Evolutionary conservation across 106 monocot species (phyloP).

Genomic region (Cymbidium sinense): DNA sequence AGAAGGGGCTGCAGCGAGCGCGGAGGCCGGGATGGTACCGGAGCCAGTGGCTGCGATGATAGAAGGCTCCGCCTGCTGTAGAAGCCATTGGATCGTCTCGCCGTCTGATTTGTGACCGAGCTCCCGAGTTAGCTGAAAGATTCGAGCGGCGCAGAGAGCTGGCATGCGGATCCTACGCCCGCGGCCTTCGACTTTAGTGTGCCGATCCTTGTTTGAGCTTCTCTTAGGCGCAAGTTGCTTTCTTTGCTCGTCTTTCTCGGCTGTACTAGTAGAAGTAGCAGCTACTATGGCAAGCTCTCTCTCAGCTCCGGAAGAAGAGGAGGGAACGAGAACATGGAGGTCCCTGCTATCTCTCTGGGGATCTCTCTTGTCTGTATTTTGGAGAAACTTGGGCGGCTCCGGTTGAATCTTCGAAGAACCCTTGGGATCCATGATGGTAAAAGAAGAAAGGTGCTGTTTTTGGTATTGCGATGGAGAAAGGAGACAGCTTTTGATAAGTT

Average conservation of each 20-base stretch:
- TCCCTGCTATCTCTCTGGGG: neutral
- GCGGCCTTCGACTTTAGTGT: slow-evolving; percentile 71
- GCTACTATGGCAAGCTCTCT: neutral
- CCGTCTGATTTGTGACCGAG: slow-evolving; percentile 73
- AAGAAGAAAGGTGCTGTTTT: neutral
- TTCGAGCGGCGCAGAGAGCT: slow-evolving; percentile 64
- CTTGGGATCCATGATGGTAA: neutral
- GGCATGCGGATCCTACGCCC: slow-evolving; percentile 70
- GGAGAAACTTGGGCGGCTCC: slow-evolving; percentile 6
- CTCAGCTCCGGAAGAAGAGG: neutral
- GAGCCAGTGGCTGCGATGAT: slow-evolving; percentile 71
- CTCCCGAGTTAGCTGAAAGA: slow-evolving; percentile 72
- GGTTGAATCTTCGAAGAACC: neutral
- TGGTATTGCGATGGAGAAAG: neutral
- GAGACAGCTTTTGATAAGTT: neutral
- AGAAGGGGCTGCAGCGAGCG: slow-evolving; percentile 15
- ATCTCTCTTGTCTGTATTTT: slow-evolving; percentile 3
- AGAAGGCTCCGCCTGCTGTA: slow-evolving; percentile 63
- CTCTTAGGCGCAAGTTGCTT: slow-evolving; percentile 43
- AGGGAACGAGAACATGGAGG: neutral
- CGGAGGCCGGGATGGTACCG: slow-evolving; percentile 65
- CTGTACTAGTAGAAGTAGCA: neutral
- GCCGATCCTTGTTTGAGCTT: slow-evolving; percentile 69
- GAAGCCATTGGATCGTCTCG: slow-evolving; percentile 73
- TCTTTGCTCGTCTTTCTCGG: slow-evolving; percentile 13